Evolutionary conservation across 148 eudicot genomes (phyloP).

Genomic region (Hydrangea macrophylla): DNA sequence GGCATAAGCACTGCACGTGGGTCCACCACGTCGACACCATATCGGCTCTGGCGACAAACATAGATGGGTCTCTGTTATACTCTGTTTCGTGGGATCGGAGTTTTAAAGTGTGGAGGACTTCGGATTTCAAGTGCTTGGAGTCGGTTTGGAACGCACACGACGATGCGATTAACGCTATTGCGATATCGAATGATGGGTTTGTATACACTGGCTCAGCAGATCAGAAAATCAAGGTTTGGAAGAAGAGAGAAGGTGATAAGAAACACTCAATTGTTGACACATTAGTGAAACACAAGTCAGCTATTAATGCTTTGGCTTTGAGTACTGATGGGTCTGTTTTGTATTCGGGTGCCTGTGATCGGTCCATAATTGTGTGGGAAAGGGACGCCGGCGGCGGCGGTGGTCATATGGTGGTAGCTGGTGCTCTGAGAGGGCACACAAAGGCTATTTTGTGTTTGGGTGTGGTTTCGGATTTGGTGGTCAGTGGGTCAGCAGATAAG

Average conservation of each 20-base stretch:
- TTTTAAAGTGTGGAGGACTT: conserved; percentile 67
- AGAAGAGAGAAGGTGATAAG: conserved; percentile 21
- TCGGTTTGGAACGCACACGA: conserved; percentile 72
- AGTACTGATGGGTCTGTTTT: conserved; percentile 50
- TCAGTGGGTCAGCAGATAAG: conserved; percentile 85
- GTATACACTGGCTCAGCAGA: conserved; percentile 87
- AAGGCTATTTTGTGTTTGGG: conserved; percentile 73
- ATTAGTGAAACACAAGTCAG: conserved; percentile 66
- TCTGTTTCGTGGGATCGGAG: conserved; percentile 87
- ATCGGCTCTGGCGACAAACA: conserved; percentile 56
- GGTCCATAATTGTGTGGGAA: conserved; percentile 82
- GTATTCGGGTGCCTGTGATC: conserved; percentile 83
- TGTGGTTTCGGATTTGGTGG: conserved; percentile 52
- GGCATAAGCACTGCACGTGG: conserved; percentile 74
- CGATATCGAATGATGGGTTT: conserved; percentile 45
- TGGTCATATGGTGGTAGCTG: conserved; percentile 46
- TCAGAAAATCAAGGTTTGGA: conserved; percentile 72
- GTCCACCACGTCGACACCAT: conserved; percentile 79
- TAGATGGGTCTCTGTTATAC: conserved; percentile 53
- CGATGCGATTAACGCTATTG: conserved; percentile 78
- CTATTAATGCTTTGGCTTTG: conserved; percentile 72
- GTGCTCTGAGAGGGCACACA: conserved; percentile 74
- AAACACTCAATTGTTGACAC: conserved; percentile 38
- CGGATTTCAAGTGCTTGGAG: conserved; percentile 64
- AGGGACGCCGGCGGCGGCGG: conserved; percentile 20